phyloP scores from a whole-genome alignment of 441 rosid genomes.

The Omphalea diandra region DNA sequence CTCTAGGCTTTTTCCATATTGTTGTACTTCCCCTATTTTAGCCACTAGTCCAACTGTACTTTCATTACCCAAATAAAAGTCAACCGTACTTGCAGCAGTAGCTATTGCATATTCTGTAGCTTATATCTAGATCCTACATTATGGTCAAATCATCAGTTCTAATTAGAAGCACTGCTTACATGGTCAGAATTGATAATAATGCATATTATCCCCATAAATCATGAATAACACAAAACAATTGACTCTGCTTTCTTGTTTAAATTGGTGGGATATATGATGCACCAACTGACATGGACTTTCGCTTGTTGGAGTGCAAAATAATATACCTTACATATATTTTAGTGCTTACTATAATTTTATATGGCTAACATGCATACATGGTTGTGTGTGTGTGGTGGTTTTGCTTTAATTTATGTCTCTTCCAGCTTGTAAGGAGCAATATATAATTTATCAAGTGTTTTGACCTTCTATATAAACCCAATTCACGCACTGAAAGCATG shows the following conservation, averaged over 20 bases:
- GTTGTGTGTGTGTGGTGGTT: too few relatives aligned
- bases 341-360: not conserved
- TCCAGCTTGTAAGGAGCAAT: not conserved
- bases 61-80: not conserved
- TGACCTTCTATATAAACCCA: slow-evolving; percentile 1
- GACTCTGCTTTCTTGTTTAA: not conserved
- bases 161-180: not conserved
- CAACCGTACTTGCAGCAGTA: not conserved
- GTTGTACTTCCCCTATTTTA: slow-evolving; percentile 3
- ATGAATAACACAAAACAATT: not conserved
- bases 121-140: too few relatives aligned
- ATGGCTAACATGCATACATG: not conserved
- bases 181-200: not conserved
- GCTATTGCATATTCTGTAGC: too few relatives aligned
- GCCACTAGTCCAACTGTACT: slow-evolving; percentile 22
- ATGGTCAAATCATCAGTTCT: not conserved
- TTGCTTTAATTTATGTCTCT: not conserved
- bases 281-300: not conserved
- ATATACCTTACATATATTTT: too few relatives aligned
- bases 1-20: too few relatives aligned
- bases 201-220: not conserved
- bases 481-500: too few relatives aligned
- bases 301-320: too few relatives aligned
- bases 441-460: not conserved
- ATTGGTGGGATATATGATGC: not conserved